A percentile compares a stretch with the other conserved stretches of the same genome.
These are phyloP conservation scores for Candida dajiaensis DNA, from an alignment of 805 yeast genomes.

Conservation along the genomic window DNA sequence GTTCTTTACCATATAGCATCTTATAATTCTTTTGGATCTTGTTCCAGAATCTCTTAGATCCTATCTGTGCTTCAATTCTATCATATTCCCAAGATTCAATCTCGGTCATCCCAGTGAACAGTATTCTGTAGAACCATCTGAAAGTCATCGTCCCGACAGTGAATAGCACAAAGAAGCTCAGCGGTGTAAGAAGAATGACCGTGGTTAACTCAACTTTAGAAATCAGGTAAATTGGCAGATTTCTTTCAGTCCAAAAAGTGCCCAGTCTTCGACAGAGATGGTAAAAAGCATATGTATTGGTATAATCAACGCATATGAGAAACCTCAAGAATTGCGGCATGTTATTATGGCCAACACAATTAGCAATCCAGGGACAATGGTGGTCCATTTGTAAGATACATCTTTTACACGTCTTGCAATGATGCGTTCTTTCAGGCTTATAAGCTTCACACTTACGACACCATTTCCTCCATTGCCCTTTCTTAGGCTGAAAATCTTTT, in stretches of 20 bases:
- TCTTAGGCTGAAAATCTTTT: slow-evolving; percentile 32
- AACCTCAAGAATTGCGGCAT: slow-evolving; percentile 79
- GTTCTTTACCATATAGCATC: slow-evolving; percentile 17
- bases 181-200: slow-evolving; percentile 47
- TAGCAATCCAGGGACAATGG: slow-evolving; percentile 91
- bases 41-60: slow-evolving; percentile 48
- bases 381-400: slow-evolving; percentile 93
- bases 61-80: slow-evolving; percentile 62
- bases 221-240: slow-evolving; percentile 52
- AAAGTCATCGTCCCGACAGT: slow-evolving; percentile 54
- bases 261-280: slow-evolving; percentile 36
- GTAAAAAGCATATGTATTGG: slow-evolving; percentile 41
- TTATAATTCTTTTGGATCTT: slow-evolving; percentile 40
- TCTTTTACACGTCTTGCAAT: slow-evolving; percentile 66
- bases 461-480: slow-evolving; percentile 56
- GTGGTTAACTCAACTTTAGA: slow-evolving; percentile 46
- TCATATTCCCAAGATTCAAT: slow-evolving; percentile 93
- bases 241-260: slow-evolving; percentile 40
- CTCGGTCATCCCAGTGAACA: slow-evolving; percentile 70
- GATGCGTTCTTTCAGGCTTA: slow-evolving; percentile 84
- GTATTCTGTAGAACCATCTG: slow-evolving; percentile 53
- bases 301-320: slow-evolving; percentile 54
- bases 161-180: slow-evolving; percentile 53
- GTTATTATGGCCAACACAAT: slow-evolving; percentile 79
- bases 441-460: slow-evolving; percentile 66